These are phyloP conservation scores for Colletotrichum truncatum DNA, from an alignment of 2,329 filamentous ascomycete genomes.

Conservation along the genomic window DNA sequence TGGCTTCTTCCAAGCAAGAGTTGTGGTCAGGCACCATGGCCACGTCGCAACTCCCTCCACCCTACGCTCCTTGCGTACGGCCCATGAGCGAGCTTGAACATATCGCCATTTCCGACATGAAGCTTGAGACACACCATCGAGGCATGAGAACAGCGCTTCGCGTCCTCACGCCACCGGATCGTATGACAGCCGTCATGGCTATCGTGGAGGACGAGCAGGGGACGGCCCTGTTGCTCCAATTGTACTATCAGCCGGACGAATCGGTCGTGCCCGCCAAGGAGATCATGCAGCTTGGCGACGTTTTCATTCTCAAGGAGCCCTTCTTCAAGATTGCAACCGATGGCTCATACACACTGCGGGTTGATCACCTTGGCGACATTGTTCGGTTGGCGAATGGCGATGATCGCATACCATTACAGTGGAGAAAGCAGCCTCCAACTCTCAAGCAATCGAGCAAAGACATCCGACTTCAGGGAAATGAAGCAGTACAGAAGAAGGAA, in stretches of 20 bases:
- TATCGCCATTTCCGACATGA: conserved; percentile 39
- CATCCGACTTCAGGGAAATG: conserved; percentile 44
- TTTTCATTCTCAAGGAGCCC: conserved; percentile 62
- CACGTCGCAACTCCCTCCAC: neutral
- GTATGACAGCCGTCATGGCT: conserved; percentile 33
- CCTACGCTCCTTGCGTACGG: conserved; percentile 37
- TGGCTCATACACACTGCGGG: conserved; percentile 53
- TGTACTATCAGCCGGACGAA: conserved; percentile 53
- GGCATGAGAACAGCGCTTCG: conserved; percentile 33
- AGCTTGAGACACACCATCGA: conserved; percentile 40
- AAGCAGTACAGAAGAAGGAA: conserved; percentile 33
- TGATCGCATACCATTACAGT: conserved; percentile 48
- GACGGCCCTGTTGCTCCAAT: conserved; percentile 44
- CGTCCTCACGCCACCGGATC: conserved; percentile 31
- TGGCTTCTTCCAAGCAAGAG: too few relatives aligned
- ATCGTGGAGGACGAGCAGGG: conserved; percentile 51
- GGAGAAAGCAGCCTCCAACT: conserved; percentile 35
- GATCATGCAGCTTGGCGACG: conserved; percentile 41
- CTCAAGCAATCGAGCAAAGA: conserved; percentile 30
- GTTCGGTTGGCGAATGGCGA: conserved; percentile 46
- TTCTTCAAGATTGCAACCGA: conserved; percentile 54
- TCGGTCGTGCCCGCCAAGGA: conserved; percentile 41
- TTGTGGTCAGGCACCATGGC: too few relatives aligned
- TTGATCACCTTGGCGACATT: conserved; percentile 63
- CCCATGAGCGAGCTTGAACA: conserved; percentile 31